Conservation (phyloP, 2,329 filamentous ascomycete species). For the Alternaria gaisen region DNA sequence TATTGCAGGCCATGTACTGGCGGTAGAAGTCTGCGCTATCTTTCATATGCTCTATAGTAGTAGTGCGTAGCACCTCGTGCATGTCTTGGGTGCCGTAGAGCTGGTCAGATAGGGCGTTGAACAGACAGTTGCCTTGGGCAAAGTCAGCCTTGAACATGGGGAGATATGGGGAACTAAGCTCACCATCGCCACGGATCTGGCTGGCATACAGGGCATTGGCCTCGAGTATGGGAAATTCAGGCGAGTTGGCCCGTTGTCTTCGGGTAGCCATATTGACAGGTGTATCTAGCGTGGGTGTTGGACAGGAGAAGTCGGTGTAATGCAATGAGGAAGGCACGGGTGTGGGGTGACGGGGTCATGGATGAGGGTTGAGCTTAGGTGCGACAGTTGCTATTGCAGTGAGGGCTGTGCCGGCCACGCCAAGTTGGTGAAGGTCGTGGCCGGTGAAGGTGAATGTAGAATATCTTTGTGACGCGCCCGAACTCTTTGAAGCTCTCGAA, state of each 20-base stretch:
- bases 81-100: constrained; percentile 68
- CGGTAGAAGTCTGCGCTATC: constrained; percentile 69
- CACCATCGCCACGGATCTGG: constrained; percentile 70
- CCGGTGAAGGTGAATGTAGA: constrained; percentile 35
- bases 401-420: constrained; percentile 33
- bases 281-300: constrained; percentile 35
- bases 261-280: constrained; percentile 44
- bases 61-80: constrained; percentile 66
- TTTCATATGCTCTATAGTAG: constrained; percentile 70
- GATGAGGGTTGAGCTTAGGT: constrained; percentile 23
- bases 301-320: constrained; percentile 45
- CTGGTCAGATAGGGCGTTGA: constrained; percentile 73
- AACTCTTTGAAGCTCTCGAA: constrained; percentile 35
- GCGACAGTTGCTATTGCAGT: constrained; percentile 15
- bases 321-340: constrained; percentile 33
- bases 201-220: constrained; percentile 67
- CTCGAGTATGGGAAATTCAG: constrained; percentile 65
- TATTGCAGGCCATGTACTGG: constrained; percentile 66
- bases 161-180: constrained; percentile 43
- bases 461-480: constrained; percentile 39
- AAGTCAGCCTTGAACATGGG: constrained; percentile 28
- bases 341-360: constrained; percentile 41
- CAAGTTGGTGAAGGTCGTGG: constrained; percentile 36
- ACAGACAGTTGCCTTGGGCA: constrained; percentile 71
- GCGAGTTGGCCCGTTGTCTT: constrained; percentile 39